Evolutionary conservation across 2,329 filamentous ascomycete species (phyloP).

Genomic region (Calonectria pseudoreteaudii): DNA sequence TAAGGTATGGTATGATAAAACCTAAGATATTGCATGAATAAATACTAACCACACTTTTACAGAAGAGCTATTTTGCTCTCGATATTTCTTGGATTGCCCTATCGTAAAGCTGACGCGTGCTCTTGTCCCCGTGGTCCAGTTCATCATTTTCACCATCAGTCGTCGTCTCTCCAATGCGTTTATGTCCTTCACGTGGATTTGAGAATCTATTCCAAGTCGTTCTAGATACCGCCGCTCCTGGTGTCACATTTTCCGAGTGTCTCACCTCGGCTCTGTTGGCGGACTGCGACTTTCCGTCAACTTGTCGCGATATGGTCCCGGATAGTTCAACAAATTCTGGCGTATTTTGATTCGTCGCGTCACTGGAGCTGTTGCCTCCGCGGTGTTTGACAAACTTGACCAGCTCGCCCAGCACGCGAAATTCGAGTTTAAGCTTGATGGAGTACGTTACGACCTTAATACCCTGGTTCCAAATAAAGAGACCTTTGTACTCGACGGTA

Average conservation of each 20-base stretch:
- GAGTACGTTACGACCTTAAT: conserved; percentile 30
- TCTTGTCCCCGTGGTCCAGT: background rate
- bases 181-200: too few relatives aligned
- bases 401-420: conserved; percentile 49
- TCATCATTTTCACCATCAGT: background rate
- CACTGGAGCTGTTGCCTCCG: background rate
- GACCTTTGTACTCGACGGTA: conserved; percentile 25
- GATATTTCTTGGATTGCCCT: background rate
- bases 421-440: conserved; percentile 51
- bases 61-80: background rate
- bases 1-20: background rate
- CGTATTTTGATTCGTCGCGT: background rate
- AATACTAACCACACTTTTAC: conserved; percentile 45
- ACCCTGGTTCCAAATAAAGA: conserved; percentile 19
- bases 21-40: background rate
- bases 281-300: background rate
- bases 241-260: background rate
- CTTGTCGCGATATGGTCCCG: background rate
- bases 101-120: background rate
- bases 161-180: background rate
- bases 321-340: background rate
- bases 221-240: background rate
- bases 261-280: background rate
- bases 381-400: conserved; percentile 47
- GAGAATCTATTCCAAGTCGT: background rate